Conservation (phyloP, 371 early-diverging fungal species). For the Mortierella sp. region DNA sequence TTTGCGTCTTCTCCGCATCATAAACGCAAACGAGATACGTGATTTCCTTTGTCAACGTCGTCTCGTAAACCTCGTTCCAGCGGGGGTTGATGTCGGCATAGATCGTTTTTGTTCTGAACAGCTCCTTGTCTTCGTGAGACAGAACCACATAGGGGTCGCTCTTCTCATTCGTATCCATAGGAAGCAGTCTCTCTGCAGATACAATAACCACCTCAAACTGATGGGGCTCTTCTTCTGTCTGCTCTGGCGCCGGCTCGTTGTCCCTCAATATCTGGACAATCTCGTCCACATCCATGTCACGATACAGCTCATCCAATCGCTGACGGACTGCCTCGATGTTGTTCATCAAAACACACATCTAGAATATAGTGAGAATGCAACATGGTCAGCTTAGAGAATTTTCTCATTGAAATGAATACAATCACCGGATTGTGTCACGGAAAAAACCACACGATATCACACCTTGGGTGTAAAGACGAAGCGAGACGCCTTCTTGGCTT, state of each 20-base stretch:
- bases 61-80: constrained; percentile 94
- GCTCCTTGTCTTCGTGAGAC: constrained; percentile 66
- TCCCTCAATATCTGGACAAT: constrained; percentile 67
- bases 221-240: constrained; percentile 38
- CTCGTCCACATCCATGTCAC: constrained; percentile 77
- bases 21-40: constrained; percentile 79
- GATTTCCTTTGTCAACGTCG: constrained; percentile 72
- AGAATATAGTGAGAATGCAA: background rate
- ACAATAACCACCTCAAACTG: constrained; percentile 55
- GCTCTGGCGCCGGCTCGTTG: constrained; percentile 45
- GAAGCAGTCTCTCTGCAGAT: constrained; percentile 65
- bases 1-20: constrained; percentile 83
- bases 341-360: constrained; percentile 76
- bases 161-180: constrained; percentile 69
- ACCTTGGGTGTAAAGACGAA: constrained; percentile 73
- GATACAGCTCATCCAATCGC: constrained; percentile 72
- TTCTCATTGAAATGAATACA: background rate
- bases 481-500: constrained; percentile 63
- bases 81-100: constrained; percentile 86
- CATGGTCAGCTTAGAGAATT: background rate
- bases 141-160: constrained; percentile 86
- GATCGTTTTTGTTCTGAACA: constrained; percentile 74
- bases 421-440: background rate
- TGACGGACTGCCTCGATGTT: constrained; percentile 77
- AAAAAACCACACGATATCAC: background rate